phyloP scores from a whole-genome alignment of 345 rosid genomes.

The Eucalyptus rudis region DNA sequence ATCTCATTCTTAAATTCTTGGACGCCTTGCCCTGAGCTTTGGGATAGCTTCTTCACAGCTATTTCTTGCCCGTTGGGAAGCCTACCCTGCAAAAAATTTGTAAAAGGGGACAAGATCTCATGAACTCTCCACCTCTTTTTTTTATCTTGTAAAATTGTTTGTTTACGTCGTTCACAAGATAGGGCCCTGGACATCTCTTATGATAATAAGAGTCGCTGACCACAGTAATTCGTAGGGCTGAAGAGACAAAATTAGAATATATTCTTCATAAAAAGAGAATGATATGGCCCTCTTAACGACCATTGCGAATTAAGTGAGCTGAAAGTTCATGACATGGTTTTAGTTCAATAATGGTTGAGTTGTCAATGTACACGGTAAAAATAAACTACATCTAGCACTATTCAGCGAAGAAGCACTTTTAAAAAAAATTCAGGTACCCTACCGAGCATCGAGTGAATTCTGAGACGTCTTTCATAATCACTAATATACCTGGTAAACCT shows the following conservation, averaged over 20 bases:
- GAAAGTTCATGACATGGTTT: not conserved
- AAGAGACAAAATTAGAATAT: not conserved
- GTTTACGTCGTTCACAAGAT: not conserved
- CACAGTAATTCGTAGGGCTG: not conserved
- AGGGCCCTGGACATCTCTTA: not conserved
- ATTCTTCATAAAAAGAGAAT: not conserved
- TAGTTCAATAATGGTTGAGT: not conserved
- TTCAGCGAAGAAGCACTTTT: not conserved
- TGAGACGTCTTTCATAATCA: not conserved
- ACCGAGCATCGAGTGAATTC: not conserved
- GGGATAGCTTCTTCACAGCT: slow-evolving; percentile 38
- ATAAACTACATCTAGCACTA: not conserved
- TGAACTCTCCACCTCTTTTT: not conserved
- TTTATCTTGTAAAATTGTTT: not conserved
- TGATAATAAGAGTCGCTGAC: not conserved
- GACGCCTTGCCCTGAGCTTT: slow-evolving; percentile 20
- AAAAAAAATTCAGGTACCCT: not conserved
- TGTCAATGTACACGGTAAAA: not conserved
- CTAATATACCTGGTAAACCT: no score
- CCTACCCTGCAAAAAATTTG: slow-evolving; percentile 10
- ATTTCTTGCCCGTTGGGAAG: slow-evolving; percentile 13
- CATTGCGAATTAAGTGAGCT: not conserved
- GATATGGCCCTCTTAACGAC: not conserved
- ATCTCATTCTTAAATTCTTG: not conserved
- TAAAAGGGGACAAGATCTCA: not conserved